Conservation (phyloP, 2,329 filamentous ascomycete species). For the Daldinia sp. region DNA sequence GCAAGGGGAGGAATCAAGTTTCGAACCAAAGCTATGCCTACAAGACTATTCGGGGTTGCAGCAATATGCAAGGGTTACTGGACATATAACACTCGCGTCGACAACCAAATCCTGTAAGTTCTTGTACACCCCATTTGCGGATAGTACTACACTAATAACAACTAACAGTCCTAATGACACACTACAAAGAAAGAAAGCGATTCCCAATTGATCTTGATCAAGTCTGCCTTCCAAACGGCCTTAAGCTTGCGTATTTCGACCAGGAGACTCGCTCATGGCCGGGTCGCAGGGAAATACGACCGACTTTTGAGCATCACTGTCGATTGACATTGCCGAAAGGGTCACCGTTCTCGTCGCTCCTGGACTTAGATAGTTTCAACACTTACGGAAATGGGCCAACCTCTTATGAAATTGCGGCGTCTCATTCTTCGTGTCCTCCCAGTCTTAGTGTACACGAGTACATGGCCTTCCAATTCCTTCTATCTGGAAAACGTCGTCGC, state of each 20-base stretch:
- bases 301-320: slow-evolving; percentile 58
- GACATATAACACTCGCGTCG: slow-evolving; percentile 31
- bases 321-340: slow-evolving; percentile 47
- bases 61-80: slow-evolving; percentile 10
- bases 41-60: slow-evolving; percentile 35
- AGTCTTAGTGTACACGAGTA: slow-evolving; percentile 61
- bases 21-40: slow-evolving; percentile 29
- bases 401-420: slow-evolving; percentile 63
- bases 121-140: slow-evolving; percentile 11
- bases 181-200: slow-evolving; percentile 52
- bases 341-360: slow-evolving; percentile 49
- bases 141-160: slow-evolving; percentile 20
- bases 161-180: slow-evolving; percentile 49
- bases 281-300: slow-evolving; percentile 36
- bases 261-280: slow-evolving; percentile 50
- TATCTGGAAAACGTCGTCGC: slow-evolving; percentile 55
- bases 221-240: slow-evolving; percentile 56
- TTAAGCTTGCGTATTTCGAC: slow-evolving; percentile 60
- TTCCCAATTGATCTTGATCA: slow-evolving; percentile 53
- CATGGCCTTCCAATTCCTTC: slow-evolving; percentile 57
- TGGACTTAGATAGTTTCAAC: slow-evolving; percentile 41
- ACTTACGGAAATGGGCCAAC: slow-evolving; percentile 52
- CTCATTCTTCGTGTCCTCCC: slow-evolving; percentile 56
- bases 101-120: slow-evolving; percentile 33
- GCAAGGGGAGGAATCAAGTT: slow-evolving; percentile 20